phyloP scores from a whole-genome alignment of 2,329 filamentous ascomycete species.

The Claviceps sp. region DNA sequence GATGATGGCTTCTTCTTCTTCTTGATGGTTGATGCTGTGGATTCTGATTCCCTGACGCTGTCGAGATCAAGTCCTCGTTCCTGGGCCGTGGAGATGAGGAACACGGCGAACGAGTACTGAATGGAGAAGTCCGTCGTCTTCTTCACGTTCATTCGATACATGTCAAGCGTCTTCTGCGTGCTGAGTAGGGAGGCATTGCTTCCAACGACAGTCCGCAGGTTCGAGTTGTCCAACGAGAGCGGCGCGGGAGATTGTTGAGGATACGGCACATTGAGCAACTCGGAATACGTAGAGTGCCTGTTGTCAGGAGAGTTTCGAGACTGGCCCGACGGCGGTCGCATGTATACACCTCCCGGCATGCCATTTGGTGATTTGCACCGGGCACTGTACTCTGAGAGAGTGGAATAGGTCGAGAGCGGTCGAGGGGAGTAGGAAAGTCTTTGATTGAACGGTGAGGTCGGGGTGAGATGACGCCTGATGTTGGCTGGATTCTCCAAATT shows the following conservation, averaged over 20 bases:
- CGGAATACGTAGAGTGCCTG: constrained; percentile 40
- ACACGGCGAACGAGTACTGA: constrained; percentile 93
- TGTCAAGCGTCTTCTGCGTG: constrained; percentile 86
- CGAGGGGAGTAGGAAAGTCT: constrained; percentile 49
- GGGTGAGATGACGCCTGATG: constrained; percentile 50
- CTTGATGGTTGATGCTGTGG: constrained; percentile 13
- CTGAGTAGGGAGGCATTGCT: constrained; percentile 84
- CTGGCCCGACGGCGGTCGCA: constrained; percentile 34
- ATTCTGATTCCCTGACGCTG: constrained; percentile 22
- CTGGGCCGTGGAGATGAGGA: constrained; percentile 79
- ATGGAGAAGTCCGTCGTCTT: constrained; percentile 85
- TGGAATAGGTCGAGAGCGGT: constrained; percentile 65
- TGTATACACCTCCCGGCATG: constrained; percentile 26
- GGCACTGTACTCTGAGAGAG: constrained; percentile 52
- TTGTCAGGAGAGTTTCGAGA: constrained; percentile 43
- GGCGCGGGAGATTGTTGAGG: constrained; percentile 60
- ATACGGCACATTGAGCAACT: constrained; percentile 57
- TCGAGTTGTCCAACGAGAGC: constrained; percentile 64
- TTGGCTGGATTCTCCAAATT: constrained; percentile 31
- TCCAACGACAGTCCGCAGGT: constrained; percentile 66
- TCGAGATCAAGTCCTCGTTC: constrained; percentile 51
- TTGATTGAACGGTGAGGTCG: constrained; percentile 38
- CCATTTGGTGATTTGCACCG: constrained; percentile 48
- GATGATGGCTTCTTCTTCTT: constrained; percentile 32
- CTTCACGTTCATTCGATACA: constrained; percentile 95